A percentile compares a stretch with the other conserved stretches of the same genome.
phyloP scores from a whole-genome alignment of 2,329 filamentous ascomycete genomes.

The Cladophialophora exuberans region DNA sequence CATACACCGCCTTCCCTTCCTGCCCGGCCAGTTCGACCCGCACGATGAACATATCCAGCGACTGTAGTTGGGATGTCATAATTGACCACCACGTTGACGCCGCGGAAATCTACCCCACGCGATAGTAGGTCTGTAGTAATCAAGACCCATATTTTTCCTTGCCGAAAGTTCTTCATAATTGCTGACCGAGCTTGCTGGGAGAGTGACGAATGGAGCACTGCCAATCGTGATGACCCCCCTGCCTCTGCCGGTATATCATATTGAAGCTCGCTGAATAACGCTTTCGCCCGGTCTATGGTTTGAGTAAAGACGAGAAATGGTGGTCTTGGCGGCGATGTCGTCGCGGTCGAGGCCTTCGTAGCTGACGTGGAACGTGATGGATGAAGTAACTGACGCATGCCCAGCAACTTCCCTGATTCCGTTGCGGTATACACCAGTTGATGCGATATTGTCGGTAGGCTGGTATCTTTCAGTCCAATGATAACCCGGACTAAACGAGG shows the following conservation, averaged over 20 bases:
- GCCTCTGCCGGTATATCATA: constrained; percentile 93
- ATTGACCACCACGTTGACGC: constrained; percentile 94
- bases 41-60: constrained; percentile 89
- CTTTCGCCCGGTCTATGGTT: constrained; percentile 86
- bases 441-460: constrained; percentile 89
- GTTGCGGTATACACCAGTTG: constrained; percentile 88
- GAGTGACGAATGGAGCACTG: constrained; percentile 86
- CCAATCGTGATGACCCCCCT: constrained; percentile 80
- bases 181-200: constrained; percentile 73
- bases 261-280: constrained; percentile 84
- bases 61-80: constrained; percentile 94
- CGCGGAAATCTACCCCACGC: constrained; percentile 90
- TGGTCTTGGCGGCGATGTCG: constrained; percentile 66
- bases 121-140: constrained; percentile 94
- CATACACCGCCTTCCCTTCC: constrained; percentile 86
- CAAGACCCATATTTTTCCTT: constrained; percentile 91
- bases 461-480: constrained; percentile 94
- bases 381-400: constrained; percentile 84
- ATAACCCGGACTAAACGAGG: constrained; percentile 76
- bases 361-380: constrained; percentile 58
- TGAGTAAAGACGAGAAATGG: constrained; percentile 97
- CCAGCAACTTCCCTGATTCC: constrained; percentile 90
- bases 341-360: constrained; percentile 47
- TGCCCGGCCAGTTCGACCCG: constrained; percentile 86
- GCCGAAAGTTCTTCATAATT: constrained; percentile 88